phyloP scores from a whole-genome alignment of 2,329 filamentous ascomycete genomes.

The Nemania sp. region DNA sequence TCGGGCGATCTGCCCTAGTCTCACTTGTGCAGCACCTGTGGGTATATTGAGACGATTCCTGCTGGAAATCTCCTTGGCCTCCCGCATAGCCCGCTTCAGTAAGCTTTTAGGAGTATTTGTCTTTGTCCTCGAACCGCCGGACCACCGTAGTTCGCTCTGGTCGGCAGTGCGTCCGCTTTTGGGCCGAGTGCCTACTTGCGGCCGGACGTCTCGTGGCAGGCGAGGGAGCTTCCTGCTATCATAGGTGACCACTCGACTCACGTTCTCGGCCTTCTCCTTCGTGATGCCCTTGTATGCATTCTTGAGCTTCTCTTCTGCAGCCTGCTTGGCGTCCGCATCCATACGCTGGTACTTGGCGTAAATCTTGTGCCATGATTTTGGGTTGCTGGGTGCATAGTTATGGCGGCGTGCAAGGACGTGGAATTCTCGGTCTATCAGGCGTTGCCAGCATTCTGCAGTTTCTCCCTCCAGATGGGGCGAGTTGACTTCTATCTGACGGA shows the following conservation, averaged over 20 bases:
- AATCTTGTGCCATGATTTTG: constrained; percentile 74
- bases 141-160: constrained; percentile 46
- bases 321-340: constrained; percentile 58
- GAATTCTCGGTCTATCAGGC: constrained; percentile 79
- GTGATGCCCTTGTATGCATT: constrained; percentile 60
- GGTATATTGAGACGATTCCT: constrained; percentile 51
- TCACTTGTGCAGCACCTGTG: constrained; percentile 40
- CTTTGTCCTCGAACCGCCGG: constrained; percentile 55
- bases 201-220: constrained; percentile 41
- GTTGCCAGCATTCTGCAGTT: constrained; percentile 74
- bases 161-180: constrained; percentile 27
- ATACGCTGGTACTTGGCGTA: constrained; percentile 70
- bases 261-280: constrained; percentile 60
- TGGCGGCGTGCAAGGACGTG: constrained; percentile 64
- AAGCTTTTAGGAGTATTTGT: constrained; percentile 55
- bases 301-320: constrained; percentile 61
- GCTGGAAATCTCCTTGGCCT: constrained; percentile 57
- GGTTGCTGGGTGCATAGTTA: constrained; percentile 66
- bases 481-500: constrained; percentile 72
- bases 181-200: constrained; percentile 23
- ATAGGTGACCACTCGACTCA: constrained; percentile 55
- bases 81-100: constrained; percentile 58
- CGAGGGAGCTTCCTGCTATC: constrained; percentile 52
- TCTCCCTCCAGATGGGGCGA: constrained; percentile 76
- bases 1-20: constrained; percentile 46